phyloP scores from a whole-genome alignment of 2,329 filamentous ascomycete species.

The Fusarium redolens region DNA sequence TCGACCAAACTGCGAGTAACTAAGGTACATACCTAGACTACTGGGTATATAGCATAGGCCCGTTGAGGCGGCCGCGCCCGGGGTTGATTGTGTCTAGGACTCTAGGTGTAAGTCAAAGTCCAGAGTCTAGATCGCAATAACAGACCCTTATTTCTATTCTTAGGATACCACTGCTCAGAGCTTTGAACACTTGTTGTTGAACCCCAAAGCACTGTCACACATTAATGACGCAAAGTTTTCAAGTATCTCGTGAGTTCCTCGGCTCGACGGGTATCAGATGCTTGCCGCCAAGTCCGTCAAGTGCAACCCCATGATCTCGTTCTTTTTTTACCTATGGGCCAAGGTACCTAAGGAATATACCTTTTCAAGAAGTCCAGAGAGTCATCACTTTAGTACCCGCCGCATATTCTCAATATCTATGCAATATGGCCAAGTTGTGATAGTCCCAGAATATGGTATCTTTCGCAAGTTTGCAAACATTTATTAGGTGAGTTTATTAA shows the following conservation, averaged over 20 bases:
- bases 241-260: not conserved
- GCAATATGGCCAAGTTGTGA: not conserved
- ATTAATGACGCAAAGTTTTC: not conserved
- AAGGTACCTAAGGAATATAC: not conserved
- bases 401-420: not conserved
- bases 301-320: not conserved
- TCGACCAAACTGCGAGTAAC: not conserved
- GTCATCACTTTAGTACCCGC: not conserved
- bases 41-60: not conserved
- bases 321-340: not conserved
- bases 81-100: not conserved
- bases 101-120: not conserved
- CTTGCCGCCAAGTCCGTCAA: constrained; percentile 5
- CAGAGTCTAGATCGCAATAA: not conserved
- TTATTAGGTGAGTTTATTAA: not conserved
- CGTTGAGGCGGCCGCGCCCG: constrained; percentile 15
- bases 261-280: constrained; percentile 12
- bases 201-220: not conserved
- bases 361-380: not conserved
- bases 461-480: not conserved
- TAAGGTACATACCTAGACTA: not conserved
- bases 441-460: not conserved
- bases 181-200: not conserved
- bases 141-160: constrained; percentile 1
- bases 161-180: not conserved